These are phyloP conservation scores for Nannochloris sp. DNA, from an alignment of 139 green algal species.

Conservation along the genomic window DNA sequence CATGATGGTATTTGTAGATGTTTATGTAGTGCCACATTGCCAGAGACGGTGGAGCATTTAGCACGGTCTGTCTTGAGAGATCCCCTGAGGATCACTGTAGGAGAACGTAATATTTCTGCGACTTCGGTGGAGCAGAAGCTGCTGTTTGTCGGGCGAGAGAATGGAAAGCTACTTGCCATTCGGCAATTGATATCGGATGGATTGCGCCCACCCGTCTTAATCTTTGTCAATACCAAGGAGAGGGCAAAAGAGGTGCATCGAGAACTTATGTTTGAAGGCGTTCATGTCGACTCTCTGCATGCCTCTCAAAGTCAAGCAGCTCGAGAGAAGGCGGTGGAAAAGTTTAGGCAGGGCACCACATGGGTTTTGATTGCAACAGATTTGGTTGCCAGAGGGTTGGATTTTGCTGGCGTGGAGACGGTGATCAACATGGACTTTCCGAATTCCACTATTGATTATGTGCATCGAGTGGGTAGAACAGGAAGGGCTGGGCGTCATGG, in stretches of 20 bases:
- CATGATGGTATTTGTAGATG: conserved; percentile 31
- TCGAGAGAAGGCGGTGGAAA: conserved; percentile 57
- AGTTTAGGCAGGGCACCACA: conserved; percentile 58
- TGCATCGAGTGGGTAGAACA: conserved; percentile 83
- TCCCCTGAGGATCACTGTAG: conserved; percentile 81
- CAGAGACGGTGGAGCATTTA: conserved; percentile 74
- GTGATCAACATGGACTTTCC: conserved; percentile 98
- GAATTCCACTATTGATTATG: conserved; percentile 70
- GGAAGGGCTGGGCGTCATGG: conserved; percentile 45
- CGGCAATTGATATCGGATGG: conserved; percentile 72
- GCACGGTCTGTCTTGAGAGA: conserved; percentile 70
- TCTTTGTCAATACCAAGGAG: conserved; percentile 88
- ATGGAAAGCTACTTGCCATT: conserved; percentile 85
- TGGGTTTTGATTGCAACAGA: conserved; percentile 95
- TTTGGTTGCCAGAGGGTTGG: conserved; percentile 66
- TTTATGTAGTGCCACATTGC: conserved; percentile 90
- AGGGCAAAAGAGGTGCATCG: conserved; percentile 63
- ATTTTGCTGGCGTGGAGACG: conserved; percentile 81
- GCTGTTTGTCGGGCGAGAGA: conserved; percentile 84
- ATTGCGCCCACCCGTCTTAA: conserved; percentile 75
- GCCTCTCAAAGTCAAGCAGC: conserved; percentile 55
- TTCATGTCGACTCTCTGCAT: conserved; percentile 76
- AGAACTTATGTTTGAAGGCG: conserved; percentile 77
- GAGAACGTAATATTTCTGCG: conserved; percentile 53
- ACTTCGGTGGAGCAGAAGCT: conserved; percentile 73